Evolutionary conservation across 1,284 basidiomycete species (phyloP).

Genomic region (Tranzscheliella williamsii): DNA sequence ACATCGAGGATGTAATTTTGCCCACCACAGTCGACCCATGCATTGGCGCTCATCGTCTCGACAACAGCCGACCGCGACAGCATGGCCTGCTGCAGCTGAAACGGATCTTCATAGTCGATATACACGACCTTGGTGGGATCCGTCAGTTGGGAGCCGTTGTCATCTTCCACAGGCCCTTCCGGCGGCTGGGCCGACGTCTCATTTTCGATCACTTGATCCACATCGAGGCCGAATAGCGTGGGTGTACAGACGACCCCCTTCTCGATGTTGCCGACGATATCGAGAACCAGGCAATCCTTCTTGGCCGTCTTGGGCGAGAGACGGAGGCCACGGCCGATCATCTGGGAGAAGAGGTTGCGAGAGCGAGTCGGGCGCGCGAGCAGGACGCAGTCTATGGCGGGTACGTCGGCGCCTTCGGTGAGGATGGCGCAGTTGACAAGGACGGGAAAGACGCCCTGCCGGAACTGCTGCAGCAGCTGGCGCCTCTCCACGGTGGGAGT

Average conservation of each 20-base stretch:
- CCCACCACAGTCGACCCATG: slow-evolving; percentile 82
- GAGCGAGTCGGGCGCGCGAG: slow-evolving; percentile 78
- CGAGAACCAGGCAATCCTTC: slow-evolving; percentile 82
- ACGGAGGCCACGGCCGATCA: slow-evolving; percentile 93
- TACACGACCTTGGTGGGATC: slow-evolving; percentile 70
- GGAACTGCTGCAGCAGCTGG: slow-evolving; percentile 73
- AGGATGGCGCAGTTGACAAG: slow-evolving; percentile 90
- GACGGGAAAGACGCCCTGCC: slow-evolving; percentile 76
- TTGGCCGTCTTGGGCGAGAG: slow-evolving; percentile 81
- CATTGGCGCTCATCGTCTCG: slow-evolving; percentile 66
- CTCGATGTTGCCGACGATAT: slow-evolving; percentile 80
- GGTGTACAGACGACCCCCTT: slow-evolving; percentile 80
- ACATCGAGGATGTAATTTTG: slow-evolving; percentile 78
- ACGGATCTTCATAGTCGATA: slow-evolving; percentile 79
- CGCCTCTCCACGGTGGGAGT: slow-evolving; percentile 73
- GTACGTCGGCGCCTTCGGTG: slow-evolving; percentile 58
- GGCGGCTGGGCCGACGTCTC: slow-evolving; percentile 25
- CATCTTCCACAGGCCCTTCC: slow-evolving; percentile 5
- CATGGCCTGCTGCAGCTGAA: slow-evolving; percentile 64
- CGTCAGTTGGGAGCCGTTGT: slow-evolving; percentile 9
- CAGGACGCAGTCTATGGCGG: slow-evolving; percentile 79
- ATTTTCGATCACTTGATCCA: slow-evolving; percentile 69
- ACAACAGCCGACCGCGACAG: slow-evolving; percentile 64
- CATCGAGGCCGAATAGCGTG: slow-evolving; percentile 82
- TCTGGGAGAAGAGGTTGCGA: slow-evolving; percentile 85